Base-by-base conservation (phyloP, 2,329 filamentous ascomycete species). In the Alternaria sp. region DNA sequence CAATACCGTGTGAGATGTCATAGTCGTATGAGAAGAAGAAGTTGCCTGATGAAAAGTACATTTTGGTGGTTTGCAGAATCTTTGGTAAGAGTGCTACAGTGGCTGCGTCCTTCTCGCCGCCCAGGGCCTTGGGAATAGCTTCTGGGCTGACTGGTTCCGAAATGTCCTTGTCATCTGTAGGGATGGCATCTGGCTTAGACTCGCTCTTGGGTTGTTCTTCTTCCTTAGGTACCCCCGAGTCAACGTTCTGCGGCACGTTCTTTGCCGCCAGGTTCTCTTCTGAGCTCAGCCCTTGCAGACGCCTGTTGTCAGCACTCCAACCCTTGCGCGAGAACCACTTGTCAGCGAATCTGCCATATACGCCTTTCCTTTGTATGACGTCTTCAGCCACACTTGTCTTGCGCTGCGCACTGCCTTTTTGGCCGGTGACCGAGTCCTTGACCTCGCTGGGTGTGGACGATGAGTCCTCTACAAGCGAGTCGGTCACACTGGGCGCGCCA, bases 1-100 rank as follows among this genome's bases (percentile, higher is more conserved):
- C 77, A 64, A 87, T 77, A 58, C 87, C 89, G 59, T 90, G 87
- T 1, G 96, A 98, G 54, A 99, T 87, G 77, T 99, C 94, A 76
- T 95, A 87, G 68, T 99, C 96, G 78, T 99, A 97, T 0, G 94
- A 94, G 79, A 95, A 99, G 83, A 91, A 98, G 79, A 97, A 98
- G 77, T 93, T 97, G 66, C 87, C 87, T 0, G 89, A 87, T 1
- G 91, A 90, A 75, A 97, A 95, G 63, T 97, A 88, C 59, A 98
- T 88, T 74, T 92, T 92, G 2, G 93, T 90, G 30, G 92, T 96
- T 44, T 91, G 88, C 45, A 99, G 80, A 43, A 98, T 84, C 74
- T 97, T 97, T 1, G 95, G 95, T 11, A 97, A 83, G 30, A 98
- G 64, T 0, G 74, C 69, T 32, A 75, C 61, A 3, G 77, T 79